Evolutionary conservation across 805 yeast genomes (phyloP).

Genomic region (Cyberlindnera euphorbiiphila): DNA sequence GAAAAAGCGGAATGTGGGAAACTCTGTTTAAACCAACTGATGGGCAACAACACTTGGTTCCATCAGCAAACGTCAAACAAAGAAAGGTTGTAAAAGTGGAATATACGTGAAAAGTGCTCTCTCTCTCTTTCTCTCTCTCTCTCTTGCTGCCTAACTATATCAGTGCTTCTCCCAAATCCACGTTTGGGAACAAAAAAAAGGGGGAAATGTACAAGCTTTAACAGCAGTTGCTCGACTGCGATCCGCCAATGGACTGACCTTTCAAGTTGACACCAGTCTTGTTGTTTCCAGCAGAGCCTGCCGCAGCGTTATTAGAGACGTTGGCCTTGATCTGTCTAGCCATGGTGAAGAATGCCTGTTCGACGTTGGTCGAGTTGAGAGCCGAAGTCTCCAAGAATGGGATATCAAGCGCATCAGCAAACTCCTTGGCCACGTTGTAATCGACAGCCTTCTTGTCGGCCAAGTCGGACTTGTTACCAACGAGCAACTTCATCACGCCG

Average conservation of each 20-base stretch:
- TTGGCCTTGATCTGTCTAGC: conserved; percentile 97
- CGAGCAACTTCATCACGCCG: conserved; percentile 91
- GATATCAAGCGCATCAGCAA: conserved; percentile 91
- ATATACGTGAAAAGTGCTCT: too few relatives aligned
- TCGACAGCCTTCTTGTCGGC: conserved; percentile 93
- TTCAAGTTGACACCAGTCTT: conserved; percentile 66
- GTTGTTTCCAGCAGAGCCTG: conserved; percentile 34
- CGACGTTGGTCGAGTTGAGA: conserved; percentile 91
- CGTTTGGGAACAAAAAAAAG: conserved; percentile 1
- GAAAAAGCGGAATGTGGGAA: too few relatives aligned
- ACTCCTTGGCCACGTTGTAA: conserved; percentile 93
- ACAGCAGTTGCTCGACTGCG: conserved; percentile 20
- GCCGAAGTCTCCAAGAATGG: conserved; percentile 97
- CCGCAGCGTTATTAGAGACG: conserved; percentile 59
- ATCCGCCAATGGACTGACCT: conserved; percentile 57
- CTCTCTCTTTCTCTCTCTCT: too few relatives aligned
- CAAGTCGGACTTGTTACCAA: conserved; percentile 95
- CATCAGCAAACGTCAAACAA: too few relatives aligned
- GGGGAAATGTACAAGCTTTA: conserved; percentile 1
- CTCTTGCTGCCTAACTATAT: too few relatives aligned
- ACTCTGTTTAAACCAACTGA: too few relatives aligned
- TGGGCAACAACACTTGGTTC: too few relatives aligned
- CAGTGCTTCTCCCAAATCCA: too few relatives aligned
- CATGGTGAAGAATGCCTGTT: conserved; percentile 98
- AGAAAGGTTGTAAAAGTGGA: too few relatives aligned